A percentile compares a stretch with the other conserved stretches of the same genome.
These are phyloP conservation scores for Collybia nuda DNA, from an alignment of 768 basidiomycete genomes.

Conservation along the genomic window DNA sequence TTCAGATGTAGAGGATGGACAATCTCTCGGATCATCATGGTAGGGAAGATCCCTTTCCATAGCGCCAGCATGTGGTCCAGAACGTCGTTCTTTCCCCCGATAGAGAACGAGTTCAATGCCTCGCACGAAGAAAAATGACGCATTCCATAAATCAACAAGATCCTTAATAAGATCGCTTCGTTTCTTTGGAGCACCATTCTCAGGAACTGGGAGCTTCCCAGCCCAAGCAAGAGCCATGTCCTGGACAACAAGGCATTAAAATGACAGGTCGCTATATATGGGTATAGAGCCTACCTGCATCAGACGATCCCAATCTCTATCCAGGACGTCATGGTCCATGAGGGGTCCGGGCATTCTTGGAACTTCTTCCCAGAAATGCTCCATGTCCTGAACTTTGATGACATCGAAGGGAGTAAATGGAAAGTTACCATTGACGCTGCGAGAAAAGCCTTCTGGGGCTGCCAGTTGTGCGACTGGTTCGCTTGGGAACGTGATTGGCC, in stretches of 20 bases:
- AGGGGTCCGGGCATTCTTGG: conserved; percentile 76
- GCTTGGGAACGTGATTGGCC: conserved; percentile 23
- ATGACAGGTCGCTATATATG: not conserved
- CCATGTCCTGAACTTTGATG: conserved; percentile 77
- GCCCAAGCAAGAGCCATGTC: conserved; percentile 77
- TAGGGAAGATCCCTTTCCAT: conserved; percentile 55
- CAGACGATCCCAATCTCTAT: conserved; percentile 79
- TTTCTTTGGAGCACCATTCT: conserved; percentile 50
- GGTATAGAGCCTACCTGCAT: conserved; percentile 59
- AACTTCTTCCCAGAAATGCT: conserved; percentile 62
- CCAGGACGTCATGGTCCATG: conserved; percentile 72
- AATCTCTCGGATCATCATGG: conserved; percentile 41
- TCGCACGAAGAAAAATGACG: conserved; percentile 69
- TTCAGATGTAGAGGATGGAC: conserved; percentile 40
- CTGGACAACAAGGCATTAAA: conserved; percentile 28
- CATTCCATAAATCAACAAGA: conserved; percentile 79
- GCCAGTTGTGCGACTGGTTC: conserved; percentile 44
- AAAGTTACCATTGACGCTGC: conserved; percentile 66
- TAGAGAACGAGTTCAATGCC: conserved; percentile 81
- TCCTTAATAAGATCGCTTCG: conserved; percentile 64
- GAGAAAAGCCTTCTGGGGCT: conserved; percentile 72
- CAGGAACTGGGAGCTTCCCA: conserved; percentile 69
- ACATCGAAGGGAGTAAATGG: conserved; percentile 69
- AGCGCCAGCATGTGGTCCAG: conserved; percentile 57
- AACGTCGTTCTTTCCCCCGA: conserved; percentile 75